Base-by-base conservation (phyloP, 225 moss, liverwort and hornwort species). In the Pseudoscleropodium purum region DNA sequence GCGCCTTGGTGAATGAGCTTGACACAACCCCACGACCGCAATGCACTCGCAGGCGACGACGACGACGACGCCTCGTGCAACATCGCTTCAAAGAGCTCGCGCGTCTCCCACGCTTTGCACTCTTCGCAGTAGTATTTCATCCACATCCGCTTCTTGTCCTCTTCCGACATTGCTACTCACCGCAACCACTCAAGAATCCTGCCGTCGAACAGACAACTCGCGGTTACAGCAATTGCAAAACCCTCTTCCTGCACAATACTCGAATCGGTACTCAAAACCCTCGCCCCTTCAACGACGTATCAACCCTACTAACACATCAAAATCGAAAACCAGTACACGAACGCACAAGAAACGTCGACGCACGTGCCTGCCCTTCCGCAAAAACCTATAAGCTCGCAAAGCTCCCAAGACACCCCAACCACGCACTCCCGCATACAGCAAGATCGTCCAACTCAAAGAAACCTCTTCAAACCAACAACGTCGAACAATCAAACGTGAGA, bases 131-230 rank as follows among this genome's bases (percentile, higher is more conserved):
- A 92, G 74, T 92, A 92, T 70, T 90, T 92, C 43, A 92, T 90
- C 92, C 92, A 92, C 92, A 92, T 92, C 86, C 92, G 86, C 83
- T 88, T 88, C 83, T 90, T 86, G 70, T 92, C 92, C 88, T 86
- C 92, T 62, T 64, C 92, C 83, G 67, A 81, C 90, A 92, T 92
- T 87, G 83, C 43, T 64, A 52, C 63, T 41, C 75, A 87, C 76
- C 83, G 20, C 49, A 62, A 87, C 68, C 83, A 72, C 90, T 81
- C 74, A 82, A 56, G 87, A 90, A 83, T 83, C 65, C 60, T 76
- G 63, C 86, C 47, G 47, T 39, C 72, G 30, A 79, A 69, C 68
- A 89, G 31, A 47, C 16, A 68, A 66, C 69, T 69, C 85, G 52
- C 33, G 29, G 57, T 87, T 37, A 59, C 62, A 87, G 87, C 49